A percentile compares a stretch with the other conserved stretches of the same genome.
Evolutionary conservation across 176 grass and related monocot genomes (phyloP).

Genomic region (Sorghum bicolor): DNA sequence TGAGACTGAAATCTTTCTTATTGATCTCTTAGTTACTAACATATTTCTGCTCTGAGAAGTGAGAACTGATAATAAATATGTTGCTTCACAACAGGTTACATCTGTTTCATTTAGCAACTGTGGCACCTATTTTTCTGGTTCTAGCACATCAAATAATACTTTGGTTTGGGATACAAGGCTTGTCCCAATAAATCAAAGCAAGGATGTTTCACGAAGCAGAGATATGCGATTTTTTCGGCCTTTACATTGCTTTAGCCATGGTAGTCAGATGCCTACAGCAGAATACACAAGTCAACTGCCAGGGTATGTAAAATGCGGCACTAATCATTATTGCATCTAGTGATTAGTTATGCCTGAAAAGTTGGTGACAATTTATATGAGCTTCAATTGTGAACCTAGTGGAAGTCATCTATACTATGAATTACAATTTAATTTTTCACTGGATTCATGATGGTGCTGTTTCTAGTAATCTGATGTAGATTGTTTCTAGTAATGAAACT

Average conservation of each 20-base stretch:
- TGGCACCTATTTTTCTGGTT: slow-evolving; percentile 87
- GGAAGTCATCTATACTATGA: not conserved
- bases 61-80: slow-evolving; percentile 28
- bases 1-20: not conserved
- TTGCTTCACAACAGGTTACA: slow-evolving; percentile 63
- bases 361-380: slow-evolving; percentile 8
- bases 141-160: slow-evolving; percentile 83
- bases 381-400: not conserved
- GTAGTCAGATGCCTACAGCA: slow-evolving; percentile 74
- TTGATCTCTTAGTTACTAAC: slow-evolving; percentile 5
- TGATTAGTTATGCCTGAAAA: slow-evolving; percentile 11
- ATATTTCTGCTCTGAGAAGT: slow-evolving; percentile 37
- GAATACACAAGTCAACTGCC: slow-evolving; percentile 75
- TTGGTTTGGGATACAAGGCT: slow-evolving; percentile 86
- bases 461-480: not conserved
- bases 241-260: slow-evolving; percentile 93
- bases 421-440: slow-evolving; percentile 3
- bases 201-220: slow-evolving; percentile 46
- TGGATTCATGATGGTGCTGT: not conserved
- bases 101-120: slow-evolving; percentile 94
- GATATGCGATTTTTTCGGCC: slow-evolving; percentile 90
- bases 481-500: not conserved
- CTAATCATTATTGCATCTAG: slow-evolving; percentile 32
- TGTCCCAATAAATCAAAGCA: slow-evolving; percentile 54
- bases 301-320: slow-evolving; percentile 37